Evolutionary conservation across 805 yeast genomes (phyloP), one percentile per base, ranked within the genome.

Genomic region (Lachancea meyersii): DNA sequence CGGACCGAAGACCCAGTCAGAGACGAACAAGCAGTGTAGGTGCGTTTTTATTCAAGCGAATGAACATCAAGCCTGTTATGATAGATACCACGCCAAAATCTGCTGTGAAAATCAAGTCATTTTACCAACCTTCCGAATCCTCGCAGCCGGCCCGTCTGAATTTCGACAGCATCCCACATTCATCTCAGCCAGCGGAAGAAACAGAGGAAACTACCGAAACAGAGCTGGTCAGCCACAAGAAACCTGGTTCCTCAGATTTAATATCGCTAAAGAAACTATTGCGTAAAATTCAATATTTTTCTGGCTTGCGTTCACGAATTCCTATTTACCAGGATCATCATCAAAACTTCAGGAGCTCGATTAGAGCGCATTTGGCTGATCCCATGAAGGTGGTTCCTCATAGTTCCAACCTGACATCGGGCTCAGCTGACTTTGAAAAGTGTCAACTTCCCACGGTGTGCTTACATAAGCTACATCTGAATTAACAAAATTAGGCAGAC

Each of bases 31-130:
- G 31, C n/a, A 44, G 56, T 34, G 62, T 67, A 26, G 74, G 74
- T 5, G 69, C 70, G 16, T 51, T 61, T 26, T 52, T 69, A 11
- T 52, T 67, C 47, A 63, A 66, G n/a, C 69, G 66, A 40, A 61
- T 69, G 68, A 69, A 69, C 46, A 54, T 69, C 18, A 61, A 60
- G 37, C 70, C 73, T 0, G 58, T 68, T 2, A 49, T 67, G 31
- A 55, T 68, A 23, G 59, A 58, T 9, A 56, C 66, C 24, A 65
- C 67, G 2, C 46, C 48, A 3, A 41, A 45, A 22, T 50, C 53
- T 5, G 50, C 40, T 5, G 53, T 51, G 11, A 48, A 50, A 31
- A 36, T 36, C 5, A 57, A 54, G 4, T 47, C 51, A 30, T 47
- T 50, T 38, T 48, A 45, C 31, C 27, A 4, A 17, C 18, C 33